phyloP scores from a whole-genome alignment of 108 stramenopile species.

The Thalassiosira profunda region DNA sequence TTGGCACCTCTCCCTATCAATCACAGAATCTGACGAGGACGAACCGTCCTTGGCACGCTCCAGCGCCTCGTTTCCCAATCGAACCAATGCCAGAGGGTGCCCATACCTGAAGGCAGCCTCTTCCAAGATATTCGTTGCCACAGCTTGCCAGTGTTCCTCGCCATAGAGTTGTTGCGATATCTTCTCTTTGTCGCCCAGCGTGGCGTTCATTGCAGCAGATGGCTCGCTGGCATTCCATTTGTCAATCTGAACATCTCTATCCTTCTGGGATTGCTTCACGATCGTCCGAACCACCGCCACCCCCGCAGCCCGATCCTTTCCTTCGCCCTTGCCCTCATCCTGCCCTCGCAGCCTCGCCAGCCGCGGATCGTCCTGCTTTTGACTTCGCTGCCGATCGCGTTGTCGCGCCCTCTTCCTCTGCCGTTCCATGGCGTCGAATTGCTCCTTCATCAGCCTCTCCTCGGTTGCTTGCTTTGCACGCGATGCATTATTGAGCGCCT shows the following conservation, averaged over 20 bases:
- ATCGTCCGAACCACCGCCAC: conserved; percentile 71
- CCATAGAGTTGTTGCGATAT: background rate
- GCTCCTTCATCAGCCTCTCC: conserved; percentile 38
- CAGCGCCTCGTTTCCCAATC: conserved; percentile 63
- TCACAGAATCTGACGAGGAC: conserved; percentile 1
- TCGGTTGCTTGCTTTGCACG: conserved; percentile 34
- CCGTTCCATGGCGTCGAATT: conserved; percentile 59
- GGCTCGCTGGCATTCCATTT: background rate
- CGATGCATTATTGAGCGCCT: conserved; percentile 46
- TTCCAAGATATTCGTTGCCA: conserved; percentile 48
- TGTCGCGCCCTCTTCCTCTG: conserved; percentile 40
- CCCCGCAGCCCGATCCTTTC: conserved; percentile 52
- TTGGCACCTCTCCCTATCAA: conserved; percentile 23
- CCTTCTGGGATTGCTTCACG: conserved; percentile 60
- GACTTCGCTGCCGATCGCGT: background rate
- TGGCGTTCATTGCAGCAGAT: too few species aligned
- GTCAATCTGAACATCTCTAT: conserved; percentile 5
- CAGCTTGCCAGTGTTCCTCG: conserved; percentile 29
- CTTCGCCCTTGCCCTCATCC: background rate
- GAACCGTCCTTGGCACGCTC: conserved; percentile 24
- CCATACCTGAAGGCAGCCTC: conserved; percentile 65
- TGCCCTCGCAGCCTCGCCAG: background rate
- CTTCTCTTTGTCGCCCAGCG: background rate
- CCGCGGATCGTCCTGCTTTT: background rate
- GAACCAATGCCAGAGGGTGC: conserved; percentile 63